Evolutionary conservation across 1,284 basidiomycete genomes (phyloP).

Genomic region (Pterula multifida): DNA sequence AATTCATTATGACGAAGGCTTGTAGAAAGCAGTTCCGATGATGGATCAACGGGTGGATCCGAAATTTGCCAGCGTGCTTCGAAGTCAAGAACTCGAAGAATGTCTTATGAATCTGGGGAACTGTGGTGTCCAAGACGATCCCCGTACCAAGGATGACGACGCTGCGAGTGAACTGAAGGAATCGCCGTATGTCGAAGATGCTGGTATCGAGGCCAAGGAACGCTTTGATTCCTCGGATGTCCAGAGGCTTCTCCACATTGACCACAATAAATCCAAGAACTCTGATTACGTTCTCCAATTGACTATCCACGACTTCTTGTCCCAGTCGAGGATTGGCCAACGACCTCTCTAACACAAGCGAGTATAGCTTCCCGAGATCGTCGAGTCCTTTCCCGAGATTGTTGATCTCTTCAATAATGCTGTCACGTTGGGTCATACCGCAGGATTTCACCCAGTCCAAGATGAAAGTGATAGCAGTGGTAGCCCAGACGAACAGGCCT

Average conservation of each 20-base stretch:
- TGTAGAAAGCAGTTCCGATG: too few species aligned
- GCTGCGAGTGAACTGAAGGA: background rate
- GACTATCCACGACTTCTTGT: background rate
- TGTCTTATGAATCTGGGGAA: background rate
- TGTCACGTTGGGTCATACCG: background rate
- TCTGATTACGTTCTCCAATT: background rate
- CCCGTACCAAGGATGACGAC: background rate
- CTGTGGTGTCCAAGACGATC: background rate
- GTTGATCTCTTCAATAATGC: background rate
- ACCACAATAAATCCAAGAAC: background rate
- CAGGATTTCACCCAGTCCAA: background rate
- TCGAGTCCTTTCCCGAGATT: background rate
- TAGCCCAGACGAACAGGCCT: background rate
- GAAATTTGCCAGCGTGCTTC: background rate
- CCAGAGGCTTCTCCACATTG: background rate
- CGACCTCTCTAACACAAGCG: background rate
- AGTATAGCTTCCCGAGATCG: background rate
- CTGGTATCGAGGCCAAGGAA: background rate
- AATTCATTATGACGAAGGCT: too few species aligned
- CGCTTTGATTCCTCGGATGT: background rate
- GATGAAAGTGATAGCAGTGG: background rate
- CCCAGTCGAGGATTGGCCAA: background rate
- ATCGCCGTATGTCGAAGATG: background rate
- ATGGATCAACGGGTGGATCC: too few species aligned
- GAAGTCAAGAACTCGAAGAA: background rate